Percentiles rank a stretch among this genome's conserved stretches.
These are phyloP conservation scores for Fusarium scirpi DNA, from an alignment of 2,329 filamentous ascomycete species.

Conservation along the genomic window DNA sequence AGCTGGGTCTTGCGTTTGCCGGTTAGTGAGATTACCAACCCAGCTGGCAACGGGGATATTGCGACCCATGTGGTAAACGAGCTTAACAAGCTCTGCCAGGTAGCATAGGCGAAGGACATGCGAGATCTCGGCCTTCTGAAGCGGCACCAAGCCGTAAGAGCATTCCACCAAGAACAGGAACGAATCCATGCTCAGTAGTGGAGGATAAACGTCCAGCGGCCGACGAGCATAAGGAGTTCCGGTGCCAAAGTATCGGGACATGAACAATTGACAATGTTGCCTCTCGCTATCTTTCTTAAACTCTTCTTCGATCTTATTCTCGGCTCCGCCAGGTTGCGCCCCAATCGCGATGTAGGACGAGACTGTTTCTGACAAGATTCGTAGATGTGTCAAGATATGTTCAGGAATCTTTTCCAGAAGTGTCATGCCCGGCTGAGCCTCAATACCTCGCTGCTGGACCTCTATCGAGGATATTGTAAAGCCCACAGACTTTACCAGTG, in stretches of 20 bases:
- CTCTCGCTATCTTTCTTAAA: constrained; percentile 75
- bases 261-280: constrained; percentile 82
- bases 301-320: constrained; percentile 73
- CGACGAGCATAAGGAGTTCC: constrained; percentile 55
- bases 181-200: constrained; percentile 75
- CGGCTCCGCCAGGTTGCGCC: constrained; percentile 70
- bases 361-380: constrained; percentile 88
- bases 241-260: constrained; percentile 64
- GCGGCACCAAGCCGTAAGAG: constrained; percentile 75
- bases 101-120: constrained; percentile 89
- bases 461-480: constrained; percentile 90
- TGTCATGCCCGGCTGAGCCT: constrained; percentile 77
- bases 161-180: constrained; percentile 87
- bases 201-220: constrained; percentile 61
- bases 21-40: constrained; percentile 59
- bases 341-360: constrained; percentile 86
- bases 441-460: constrained; percentile 89
- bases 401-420: constrained; percentile 87
- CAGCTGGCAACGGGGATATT: constrained; percentile 65
- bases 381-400: constrained; percentile 85
- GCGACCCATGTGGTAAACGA: constrained; percentile 70
- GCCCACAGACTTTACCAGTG: constrained; percentile 75
- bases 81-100: constrained; percentile 89
- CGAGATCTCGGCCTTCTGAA: constrained; percentile 77
- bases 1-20: constrained; percentile 58